Conservation (phyloP, 2,329 filamentous ascomycete species). For the Cercospora zeina region DNA sequence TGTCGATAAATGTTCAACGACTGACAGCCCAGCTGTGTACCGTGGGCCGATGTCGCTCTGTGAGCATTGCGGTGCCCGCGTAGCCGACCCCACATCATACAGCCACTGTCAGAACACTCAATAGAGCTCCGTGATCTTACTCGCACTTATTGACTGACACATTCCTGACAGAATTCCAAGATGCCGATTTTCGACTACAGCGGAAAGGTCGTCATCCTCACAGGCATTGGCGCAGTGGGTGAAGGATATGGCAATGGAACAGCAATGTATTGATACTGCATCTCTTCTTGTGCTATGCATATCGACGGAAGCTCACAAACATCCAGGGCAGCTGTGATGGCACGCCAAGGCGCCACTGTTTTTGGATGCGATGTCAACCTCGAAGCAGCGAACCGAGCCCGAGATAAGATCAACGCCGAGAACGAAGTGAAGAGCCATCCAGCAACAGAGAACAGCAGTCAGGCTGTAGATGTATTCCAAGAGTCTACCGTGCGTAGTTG, state of each 20-base stretch:
- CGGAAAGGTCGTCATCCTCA: conserved; percentile 50
- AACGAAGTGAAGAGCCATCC: conserved; percentile 28
- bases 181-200: conserved; percentile 44
- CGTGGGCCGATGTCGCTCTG: conserved; percentile 1
- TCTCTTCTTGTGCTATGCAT: background rate
- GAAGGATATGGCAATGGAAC: conserved; percentile 54
- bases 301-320: background rate
- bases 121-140: background rate
- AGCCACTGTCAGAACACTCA: background rate
- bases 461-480: conserved; percentile 30
- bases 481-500: conserved; percentile 28
- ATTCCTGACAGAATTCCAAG: background rate
- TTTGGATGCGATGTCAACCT: conserved; percentile 54
- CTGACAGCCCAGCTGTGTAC: background rate
- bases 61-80: background rate
- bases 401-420: conserved; percentile 31
- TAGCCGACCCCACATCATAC: conserved; percentile 1
- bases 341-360: conserved; percentile 52
- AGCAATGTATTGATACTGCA: conserved; percentile 24
- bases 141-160: background rate
- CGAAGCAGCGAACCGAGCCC: conserved; percentile 32
- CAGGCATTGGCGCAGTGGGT: conserved; percentile 49
- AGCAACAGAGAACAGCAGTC: conserved; percentile 20
- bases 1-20: too few species aligned
- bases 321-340: conserved; percentile 43